A percentile compares a stretch with the other conserved stretches of the same genome.
Evolutionary conservation across 176 grass and related monocot species (phyloP).

Genomic region (Pharus latifolius): DNA sequence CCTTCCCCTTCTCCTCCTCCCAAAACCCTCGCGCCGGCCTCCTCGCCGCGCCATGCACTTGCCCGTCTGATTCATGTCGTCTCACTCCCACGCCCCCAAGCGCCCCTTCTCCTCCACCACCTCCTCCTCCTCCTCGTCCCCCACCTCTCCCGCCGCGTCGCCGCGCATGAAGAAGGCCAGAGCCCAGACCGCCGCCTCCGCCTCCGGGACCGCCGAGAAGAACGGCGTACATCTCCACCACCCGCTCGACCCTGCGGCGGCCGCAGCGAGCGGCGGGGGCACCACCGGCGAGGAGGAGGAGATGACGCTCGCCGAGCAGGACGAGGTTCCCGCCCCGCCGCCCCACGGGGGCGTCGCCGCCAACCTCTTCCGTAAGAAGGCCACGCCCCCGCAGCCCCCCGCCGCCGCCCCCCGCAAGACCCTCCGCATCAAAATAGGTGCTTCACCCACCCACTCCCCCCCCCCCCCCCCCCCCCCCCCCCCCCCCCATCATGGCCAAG

Average conservation of each 20-base stretch:
- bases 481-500: neutral
- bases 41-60: conserved; percentile 32
- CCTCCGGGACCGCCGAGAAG: conserved; percentile 31
- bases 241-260: conserved; percentile 14
- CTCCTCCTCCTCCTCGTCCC: conserved; percentile 15
- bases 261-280: neutral
- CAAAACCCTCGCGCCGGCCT: conserved; percentile 23
- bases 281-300: conserved; percentile 49
- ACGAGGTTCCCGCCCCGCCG: conserved; percentile 18
- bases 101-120: conserved; percentile 28
- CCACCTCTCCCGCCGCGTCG: conserved; percentile 4
- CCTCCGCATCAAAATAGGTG: conserved; percentile 92
- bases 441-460: neutral
- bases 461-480: neutral
- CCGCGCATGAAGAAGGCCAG: conserved; percentile 64
- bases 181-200: conserved; percentile 7
- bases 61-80: conserved; percentile 54
- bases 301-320: conserved; percentile 64
- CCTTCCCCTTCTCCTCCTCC: conserved; percentile 15
- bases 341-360: conserved; percentile 41
- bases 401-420: conserved; percentile 52
- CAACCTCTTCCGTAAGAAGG: conserved; percentile 92
- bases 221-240: conserved; percentile 42
- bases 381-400: conserved; percentile 71
- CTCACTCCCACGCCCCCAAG: conserved; percentile 54